Conservation (phyloP, 495 filamentous ascomycete genomes). For the Tirmania nivea region DNA sequence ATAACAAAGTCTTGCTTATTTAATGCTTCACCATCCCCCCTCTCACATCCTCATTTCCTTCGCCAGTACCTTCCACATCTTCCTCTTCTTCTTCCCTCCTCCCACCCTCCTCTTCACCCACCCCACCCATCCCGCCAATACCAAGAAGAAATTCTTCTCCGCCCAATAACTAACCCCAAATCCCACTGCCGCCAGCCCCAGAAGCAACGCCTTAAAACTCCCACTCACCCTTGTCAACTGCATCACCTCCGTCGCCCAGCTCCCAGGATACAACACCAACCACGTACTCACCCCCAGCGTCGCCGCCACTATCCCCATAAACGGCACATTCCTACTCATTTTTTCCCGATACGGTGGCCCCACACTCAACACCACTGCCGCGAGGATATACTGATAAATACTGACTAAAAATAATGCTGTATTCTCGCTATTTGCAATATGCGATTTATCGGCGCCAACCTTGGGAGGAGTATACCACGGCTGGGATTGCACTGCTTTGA, state of each 20-base stretch:
- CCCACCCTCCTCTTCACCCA: slow-evolving; percentile 31
- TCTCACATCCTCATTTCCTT: slow-evolving; percentile 42
- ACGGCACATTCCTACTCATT: slow-evolving; percentile 64
- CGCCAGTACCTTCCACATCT: slow-evolving; percentile 63
- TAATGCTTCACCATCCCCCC: too few species aligned
- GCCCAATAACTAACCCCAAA: slow-evolving; percentile 44
- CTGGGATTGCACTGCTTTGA: slow-evolving; percentile 47
- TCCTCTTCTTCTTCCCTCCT: slow-evolving; percentile 47
- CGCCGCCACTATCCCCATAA: slow-evolving; percentile 52
- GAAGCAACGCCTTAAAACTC: slow-evolving; percentile 47
- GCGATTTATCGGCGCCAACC: slow-evolving; percentile 50
- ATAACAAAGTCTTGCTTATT: too few species aligned
- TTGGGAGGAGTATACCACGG: slow-evolving; percentile 71
- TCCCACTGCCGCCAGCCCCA: slow-evolving; percentile 43
- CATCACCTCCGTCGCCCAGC: slow-evolving; percentile 53
- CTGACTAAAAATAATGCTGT: slow-evolving; percentile 72
- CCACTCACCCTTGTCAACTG: slow-evolving; percentile 55
- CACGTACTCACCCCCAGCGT: slow-evolving; percentile 44
- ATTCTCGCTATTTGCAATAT: slow-evolving; percentile 79
- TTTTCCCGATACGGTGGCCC: slow-evolving; percentile 71
- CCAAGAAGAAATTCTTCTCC: slow-evolving; percentile 48
- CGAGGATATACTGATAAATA: slow-evolving; percentile 83
- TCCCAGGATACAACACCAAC: slow-evolving; percentile 53
- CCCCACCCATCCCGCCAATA: slow-evolving; percentile 47
- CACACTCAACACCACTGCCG: slow-evolving; percentile 69